phyloP scores from a whole-genome alignment of 2,329 filamentous ascomycete species.

The Talaromyces sp. region DNA sequence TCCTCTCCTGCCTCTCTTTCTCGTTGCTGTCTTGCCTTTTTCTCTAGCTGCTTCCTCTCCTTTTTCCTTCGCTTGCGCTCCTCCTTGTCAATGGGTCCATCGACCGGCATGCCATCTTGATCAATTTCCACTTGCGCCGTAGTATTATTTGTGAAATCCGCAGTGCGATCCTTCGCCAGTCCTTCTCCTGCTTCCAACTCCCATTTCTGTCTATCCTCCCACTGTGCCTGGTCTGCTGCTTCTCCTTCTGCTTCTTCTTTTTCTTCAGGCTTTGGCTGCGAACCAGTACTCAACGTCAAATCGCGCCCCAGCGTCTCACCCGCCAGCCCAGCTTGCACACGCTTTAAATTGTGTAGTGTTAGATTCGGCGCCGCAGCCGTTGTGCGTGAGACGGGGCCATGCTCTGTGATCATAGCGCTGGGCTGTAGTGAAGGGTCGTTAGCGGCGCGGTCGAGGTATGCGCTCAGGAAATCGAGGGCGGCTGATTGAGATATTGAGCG shows the following conservation, averaged over 20 bases:
- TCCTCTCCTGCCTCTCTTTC: conserved; percentile 17
- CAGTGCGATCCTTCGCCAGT: conserved; percentile 1
- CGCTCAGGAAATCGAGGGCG: conserved; percentile 37
- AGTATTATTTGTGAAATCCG: conserved; percentile 15
- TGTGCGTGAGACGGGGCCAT: conserved; percentile 37
- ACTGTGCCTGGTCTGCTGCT: conserved; percentile 18
- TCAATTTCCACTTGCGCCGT: conserved; percentile 32
- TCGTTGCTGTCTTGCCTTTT: conserved; percentile 25
- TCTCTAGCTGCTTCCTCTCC: conserved; percentile 43
- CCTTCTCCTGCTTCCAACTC: conserved; percentile 27
- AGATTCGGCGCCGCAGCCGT: conserved; percentile 36
- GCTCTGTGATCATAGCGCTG: conserved; percentile 38
- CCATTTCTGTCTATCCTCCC: conserved; percentile 31
- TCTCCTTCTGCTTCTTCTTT: conserved; percentile 17
- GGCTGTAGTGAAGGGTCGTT: conserved; percentile 39
- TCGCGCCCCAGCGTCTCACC: conserved; percentile 38
- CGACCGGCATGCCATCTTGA: conserved; percentile 24
- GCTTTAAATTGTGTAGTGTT: conserved; percentile 40
- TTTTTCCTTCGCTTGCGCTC: conserved; percentile 53
- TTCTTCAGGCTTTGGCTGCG: conserved; percentile 7
- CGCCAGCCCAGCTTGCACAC: conserved; percentile 38
- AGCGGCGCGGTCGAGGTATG: conserved; percentile 36
- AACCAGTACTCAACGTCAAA: conserved; percentile 29
- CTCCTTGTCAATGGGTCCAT: conserved; percentile 41
- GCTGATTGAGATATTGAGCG: conserved; percentile 31